Conservation (phyloP, 345 rosid genomes). For the Pseudoturritis turrita region DNA sequence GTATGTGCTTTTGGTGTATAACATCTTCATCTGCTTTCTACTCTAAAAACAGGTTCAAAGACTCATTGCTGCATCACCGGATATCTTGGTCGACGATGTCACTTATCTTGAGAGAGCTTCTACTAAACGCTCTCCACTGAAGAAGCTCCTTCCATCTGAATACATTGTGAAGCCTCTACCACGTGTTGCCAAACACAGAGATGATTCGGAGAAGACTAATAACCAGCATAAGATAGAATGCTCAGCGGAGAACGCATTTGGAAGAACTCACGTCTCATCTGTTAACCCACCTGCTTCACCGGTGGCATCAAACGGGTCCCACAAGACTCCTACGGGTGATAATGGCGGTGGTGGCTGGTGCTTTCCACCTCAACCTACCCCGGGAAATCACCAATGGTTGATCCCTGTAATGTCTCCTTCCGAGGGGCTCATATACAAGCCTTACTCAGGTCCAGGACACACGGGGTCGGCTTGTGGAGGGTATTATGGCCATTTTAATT, state of each 20-base stretch:
- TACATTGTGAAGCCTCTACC: slow-evolving; percentile 30
- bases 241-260: background rate
- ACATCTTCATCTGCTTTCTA: slow-evolving; percentile 3
- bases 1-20: background rate
- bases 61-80: slow-evolving; percentile 52
- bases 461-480: slow-evolving; percentile 41
- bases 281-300: background rate
- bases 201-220: slow-evolving; percentile 19
- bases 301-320: background rate
- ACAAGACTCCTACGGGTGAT: background rate
- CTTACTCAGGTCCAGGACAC: slow-evolving; percentile 46
- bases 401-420: slow-evolving; percentile 69
- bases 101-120: slow-evolving; percentile 36
- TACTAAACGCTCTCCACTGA: slow-evolving; percentile 31
- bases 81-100: slow-evolving; percentile 42
- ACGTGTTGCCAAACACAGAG: slow-evolving; percentile 33
- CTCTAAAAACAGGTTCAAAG: slow-evolving; percentile 55
- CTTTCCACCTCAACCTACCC: slow-evolving; percentile 37
- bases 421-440: slow-evolving; percentile 72
- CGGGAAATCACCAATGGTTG: slow-evolving; percentile 50
- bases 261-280: background rate
- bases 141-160: slow-evolving; percentile 39
- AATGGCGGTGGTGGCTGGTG: slow-evolving; percentile 30
- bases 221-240: slow-evolving; percentile 21
- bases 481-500: slow-evolving; percentile 40